A percentile compares a stretch with the other conserved stretches of the same genome.
Conservation (phyloP, 2,329 filamentous ascomycete species). For the Ophiostoma ulmi region DNA sequence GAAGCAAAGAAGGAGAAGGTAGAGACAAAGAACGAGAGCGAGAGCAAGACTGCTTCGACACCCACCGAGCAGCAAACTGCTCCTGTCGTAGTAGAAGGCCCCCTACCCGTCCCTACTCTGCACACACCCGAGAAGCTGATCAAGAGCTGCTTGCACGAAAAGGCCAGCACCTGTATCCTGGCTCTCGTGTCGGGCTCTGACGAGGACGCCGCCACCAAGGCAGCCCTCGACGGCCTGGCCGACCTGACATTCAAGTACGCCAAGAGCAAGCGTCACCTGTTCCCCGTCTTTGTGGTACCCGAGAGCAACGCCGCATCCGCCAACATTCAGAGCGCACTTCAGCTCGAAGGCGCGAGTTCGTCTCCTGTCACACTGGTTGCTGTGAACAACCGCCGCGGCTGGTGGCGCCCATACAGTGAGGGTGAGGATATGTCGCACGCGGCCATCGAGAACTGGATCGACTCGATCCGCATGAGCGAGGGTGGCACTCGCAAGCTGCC, state of each 20-base stretch:
- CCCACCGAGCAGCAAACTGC: conserved; percentile 35
- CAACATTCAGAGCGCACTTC: conserved; percentile 56
- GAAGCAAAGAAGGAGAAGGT: conserved; percentile 36
- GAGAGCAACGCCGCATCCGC: conserved; percentile 51
- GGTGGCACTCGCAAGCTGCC: conserved; percentile 72
- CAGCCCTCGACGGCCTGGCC: conserved; percentile 59
- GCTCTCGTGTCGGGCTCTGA: conserved; percentile 52
- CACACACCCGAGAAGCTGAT: conserved; percentile 59
- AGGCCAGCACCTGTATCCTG: conserved; percentile 78
- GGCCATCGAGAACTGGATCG: conserved; percentile 78
- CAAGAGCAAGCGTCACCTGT: conserved; percentile 60
- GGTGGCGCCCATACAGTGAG: conserved; percentile 73
- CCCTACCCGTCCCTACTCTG: conserved; percentile 63
- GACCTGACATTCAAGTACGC: conserved; percentile 72
- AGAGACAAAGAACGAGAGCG: conserved; percentile 38
- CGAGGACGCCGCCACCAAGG: conserved; percentile 39
- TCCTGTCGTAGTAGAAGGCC: conserved; percentile 47
- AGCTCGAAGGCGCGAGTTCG: conserved; percentile 45
- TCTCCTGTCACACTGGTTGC: conserved; percentile 64
- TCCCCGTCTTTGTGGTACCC: conserved; percentile 77
- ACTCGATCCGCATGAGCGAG: conserved; percentile 85
- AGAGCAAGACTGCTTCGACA: conserved; percentile 37
- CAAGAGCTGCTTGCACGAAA: conserved; percentile 66
- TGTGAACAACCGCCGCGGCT: conserved; percentile 75
- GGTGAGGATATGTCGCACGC: conserved; percentile 48